Evolutionary conservation across 1,139 yeast species (phyloP).

Genomic region (Neolecta irregularis): DNA sequence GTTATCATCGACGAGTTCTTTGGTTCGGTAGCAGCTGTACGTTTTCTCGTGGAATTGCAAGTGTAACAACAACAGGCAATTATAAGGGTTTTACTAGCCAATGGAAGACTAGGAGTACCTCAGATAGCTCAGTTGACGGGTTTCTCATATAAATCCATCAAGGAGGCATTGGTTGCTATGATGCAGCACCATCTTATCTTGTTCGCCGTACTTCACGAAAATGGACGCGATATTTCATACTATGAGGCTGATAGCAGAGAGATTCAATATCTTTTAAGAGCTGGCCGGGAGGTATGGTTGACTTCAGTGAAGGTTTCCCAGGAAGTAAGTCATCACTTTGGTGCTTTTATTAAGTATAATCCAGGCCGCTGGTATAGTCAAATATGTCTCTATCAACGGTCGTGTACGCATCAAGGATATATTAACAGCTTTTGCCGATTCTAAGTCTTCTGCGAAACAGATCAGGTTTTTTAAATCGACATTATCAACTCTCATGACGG

Average conservation of each 20-base stretch:
- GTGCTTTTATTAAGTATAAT: not conserved
- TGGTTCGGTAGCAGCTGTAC: constrained; percentile 25
- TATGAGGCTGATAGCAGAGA: constrained; percentile 11
- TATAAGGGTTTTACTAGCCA: constrained; percentile 20
- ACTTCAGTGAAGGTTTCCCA: constrained; percentile 6
- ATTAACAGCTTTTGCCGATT: constrained; percentile 1
- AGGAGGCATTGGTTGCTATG: constrained; percentile 26
- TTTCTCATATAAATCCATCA: constrained; percentile 23
- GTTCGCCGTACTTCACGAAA: constrained; percentile 15
- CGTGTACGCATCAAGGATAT: constrained; percentile 22
- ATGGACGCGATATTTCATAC: constrained; percentile 7
- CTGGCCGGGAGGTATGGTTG: constrained; percentile 8
- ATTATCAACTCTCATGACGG: not conserved
- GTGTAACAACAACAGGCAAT: not conserved
- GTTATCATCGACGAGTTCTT: constrained; percentile 24
- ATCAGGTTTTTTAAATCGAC: constrained; percentile 1
- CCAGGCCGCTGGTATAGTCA: constrained; percentile 51
- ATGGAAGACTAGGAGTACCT: constrained; percentile 25
- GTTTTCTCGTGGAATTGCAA: not conserved
- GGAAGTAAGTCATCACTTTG: not conserved
- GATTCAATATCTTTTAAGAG: constrained; percentile 7
- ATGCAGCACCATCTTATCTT: constrained; percentile 29
- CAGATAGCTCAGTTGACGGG: constrained; percentile 22
- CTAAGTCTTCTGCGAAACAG: constrained; percentile 1
- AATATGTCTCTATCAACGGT: constrained; percentile 50